Conservation (phyloP, 2,329 filamentous ascomycete species). For the Hymenoscyphus linearis region DNA sequence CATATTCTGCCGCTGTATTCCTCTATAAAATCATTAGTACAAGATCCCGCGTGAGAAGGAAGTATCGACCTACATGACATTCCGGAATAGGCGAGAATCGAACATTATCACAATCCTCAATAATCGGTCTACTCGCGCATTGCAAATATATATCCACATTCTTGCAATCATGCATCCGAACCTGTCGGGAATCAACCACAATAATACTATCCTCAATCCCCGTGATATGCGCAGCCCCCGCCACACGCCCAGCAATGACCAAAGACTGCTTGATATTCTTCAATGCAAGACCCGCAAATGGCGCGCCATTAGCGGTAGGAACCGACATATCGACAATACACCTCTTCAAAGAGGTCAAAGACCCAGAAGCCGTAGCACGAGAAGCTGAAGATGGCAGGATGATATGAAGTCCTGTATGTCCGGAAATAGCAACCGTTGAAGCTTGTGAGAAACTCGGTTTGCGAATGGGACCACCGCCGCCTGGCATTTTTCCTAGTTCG, state of each 20-base stretch:
- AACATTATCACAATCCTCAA: conserved; percentile 78
- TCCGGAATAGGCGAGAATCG: conserved; percentile 72
- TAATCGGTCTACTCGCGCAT: conserved; percentile 80
- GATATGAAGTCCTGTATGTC: conserved; percentile 66
- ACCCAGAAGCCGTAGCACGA: conserved; percentile 67
- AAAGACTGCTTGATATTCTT: conserved; percentile 66
- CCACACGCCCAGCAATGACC: conserved; percentile 71
- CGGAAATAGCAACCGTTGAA: conserved; percentile 57
- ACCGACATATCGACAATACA: conserved; percentile 80
- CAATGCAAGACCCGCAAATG: conserved; percentile 67
- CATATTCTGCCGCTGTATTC: conserved; percentile 23
- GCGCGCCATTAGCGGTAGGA: conserved; percentile 52
- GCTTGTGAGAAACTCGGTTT: conserved; percentile 60
- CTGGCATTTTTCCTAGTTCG: conserved; percentile 41
- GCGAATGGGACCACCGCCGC: conserved; percentile 38
- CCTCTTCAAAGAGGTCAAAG: conserved; percentile 60
- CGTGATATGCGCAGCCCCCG: conserved; percentile 80
- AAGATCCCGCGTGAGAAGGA: not conserved
- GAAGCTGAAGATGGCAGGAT: conserved; percentile 68
- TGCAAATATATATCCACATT: conserved; percentile 80
- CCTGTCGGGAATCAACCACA: conserved; percentile 77
- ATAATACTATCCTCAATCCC: conserved; percentile 66
- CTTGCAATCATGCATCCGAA: conserved; percentile 83
- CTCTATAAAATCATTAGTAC: conserved; percentile 20
- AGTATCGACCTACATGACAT: conserved; percentile 53